Evolutionary conservation across 371 early-diverging fungal species (phyloP), one percentile per base, ranked within the genome.

Genomic region (Lichtheimia ornata): DNA sequence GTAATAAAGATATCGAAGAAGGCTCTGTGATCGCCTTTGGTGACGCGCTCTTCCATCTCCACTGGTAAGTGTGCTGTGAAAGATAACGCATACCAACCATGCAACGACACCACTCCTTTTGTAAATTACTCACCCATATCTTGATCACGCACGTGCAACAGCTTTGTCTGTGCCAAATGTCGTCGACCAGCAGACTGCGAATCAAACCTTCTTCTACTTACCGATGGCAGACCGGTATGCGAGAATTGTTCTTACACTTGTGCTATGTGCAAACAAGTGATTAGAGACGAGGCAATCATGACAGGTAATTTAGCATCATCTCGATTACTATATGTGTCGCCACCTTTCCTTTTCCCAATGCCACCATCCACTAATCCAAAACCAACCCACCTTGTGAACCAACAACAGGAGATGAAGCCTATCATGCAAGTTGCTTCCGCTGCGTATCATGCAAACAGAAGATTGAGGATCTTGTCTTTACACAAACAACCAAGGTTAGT

Each of bases 171-270:
- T 65, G 90, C 88, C 2, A 91, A 89, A 64, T 92, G 93, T 71
- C 67, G 71, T 61, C 84, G 76, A 56, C 76, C 83, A 13, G 89
- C 91, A 20, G 88, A 90, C 64, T 88, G 86, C 52, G 88, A 90
- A 63, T 86, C 90, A 40, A 93, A 90, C 67, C 66, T 91, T 25
- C 71, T 93, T 25, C 71, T 93, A 44, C 79, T 93, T 20, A 88
- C 91, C 4, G 91, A 92, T 63, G 91, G 91, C 13, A 83, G 85
- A 58, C 91, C 92, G 15, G 85, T 94, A 41, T 94, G 95, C 61
- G 90, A 88, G 54, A 86, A 91, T 44, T 94, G 95, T 67, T 91
- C 92, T 15, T 93, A 93, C 66, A 84, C 81, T 63, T 94, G 95
- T 74, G 80, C 82, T 47, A 72, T 83, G 28, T 95, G 95, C 71